Base-by-base conservation (phyloP, 179 eudicot species). In the Patellifolia procumbens region DNA sequence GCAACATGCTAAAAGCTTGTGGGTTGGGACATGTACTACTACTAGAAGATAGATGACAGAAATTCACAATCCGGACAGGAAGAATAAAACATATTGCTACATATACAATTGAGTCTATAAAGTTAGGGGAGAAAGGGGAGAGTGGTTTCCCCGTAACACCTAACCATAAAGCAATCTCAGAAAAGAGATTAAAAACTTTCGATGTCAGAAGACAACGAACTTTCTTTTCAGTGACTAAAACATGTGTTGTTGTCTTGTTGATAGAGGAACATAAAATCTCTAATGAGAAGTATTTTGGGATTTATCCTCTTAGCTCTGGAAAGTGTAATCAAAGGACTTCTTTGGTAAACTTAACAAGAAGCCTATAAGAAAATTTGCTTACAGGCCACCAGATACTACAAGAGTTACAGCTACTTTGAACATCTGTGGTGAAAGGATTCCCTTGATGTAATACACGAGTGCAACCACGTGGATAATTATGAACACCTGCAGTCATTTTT, bases 351-450 rank as follows among this genome's bases (percentile, higher is more conserved):
- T 49, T 26, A 74, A 62, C 45, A 28, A 61, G 69, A 31, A 32
- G 48, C 45, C 45, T 17, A 80, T 28, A 8, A 77, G 75, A 76
- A 68, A 45, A 37, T 49, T 67, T 73, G 81, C 99, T 93, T 90
- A 95, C 99, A 95, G 63, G 85, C 97, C 98, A 81, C 87, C 79
- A 75, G 97, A 85, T 65, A 95, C 83, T 24, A 95, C 97, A 83
- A 89, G 98, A 76, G 98, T 91, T 24, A 87, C 97, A 78, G 98
- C 99, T 46, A 93, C 94, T 91, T 89, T 95, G 84, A 91, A 95
- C 99, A 93, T 95, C 84, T 88, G 89, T 48, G 98, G 98, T 45
- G 97, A 70, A 78, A 95, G 94, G 74, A 89, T 80, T 46, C 99
- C 98, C 88, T 90, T 95, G 82, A 95, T 89, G 73, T 93, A 91